phyloP scores from a whole-genome alignment of 139 green algal species.

The Chlorella sp. region DNA sequence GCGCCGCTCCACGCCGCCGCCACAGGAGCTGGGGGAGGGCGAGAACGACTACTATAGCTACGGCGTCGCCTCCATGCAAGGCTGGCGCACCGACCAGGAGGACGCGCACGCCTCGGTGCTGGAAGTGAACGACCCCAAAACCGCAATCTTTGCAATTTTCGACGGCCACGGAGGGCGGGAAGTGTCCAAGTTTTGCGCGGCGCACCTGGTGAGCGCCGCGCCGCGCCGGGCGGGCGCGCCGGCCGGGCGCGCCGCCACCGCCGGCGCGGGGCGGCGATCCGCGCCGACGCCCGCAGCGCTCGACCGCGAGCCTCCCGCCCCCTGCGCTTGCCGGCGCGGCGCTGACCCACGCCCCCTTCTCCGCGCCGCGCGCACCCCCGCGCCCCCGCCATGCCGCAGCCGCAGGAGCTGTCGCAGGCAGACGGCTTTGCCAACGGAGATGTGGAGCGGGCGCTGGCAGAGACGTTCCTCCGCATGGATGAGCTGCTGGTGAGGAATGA shows the following conservation, averaged over 20 bases:
- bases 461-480: constrained; percentile 55
- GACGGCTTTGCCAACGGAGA: constrained; percentile 28
- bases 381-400: no score
- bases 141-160: constrained; percentile 62
- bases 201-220: constrained; percentile 46
- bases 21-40: constrained; percentile 50
- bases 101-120: constrained; percentile 52
- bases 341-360: no score
- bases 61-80: constrained; percentile 72
- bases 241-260: no score
- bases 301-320: no score
- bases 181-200: constrained; percentile 54
- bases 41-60: constrained; percentile 56
- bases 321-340: no score
- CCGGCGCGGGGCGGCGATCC: no score
- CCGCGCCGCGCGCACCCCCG: no score
- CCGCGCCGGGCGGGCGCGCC: no score
- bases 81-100: constrained; percentile 71
- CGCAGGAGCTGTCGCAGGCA: constrained; percentile 30
- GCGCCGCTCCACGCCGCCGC: background rate
- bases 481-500: constrained; percentile 36
- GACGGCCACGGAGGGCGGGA: constrained; percentile 69
- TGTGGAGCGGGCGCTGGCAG: constrained; percentile 32
- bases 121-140: constrained; percentile 28
- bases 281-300: no score